phyloP scores from a whole-genome alignment of 2,329 filamentous ascomycete genomes.

The Fusarium multiceps region DNA sequence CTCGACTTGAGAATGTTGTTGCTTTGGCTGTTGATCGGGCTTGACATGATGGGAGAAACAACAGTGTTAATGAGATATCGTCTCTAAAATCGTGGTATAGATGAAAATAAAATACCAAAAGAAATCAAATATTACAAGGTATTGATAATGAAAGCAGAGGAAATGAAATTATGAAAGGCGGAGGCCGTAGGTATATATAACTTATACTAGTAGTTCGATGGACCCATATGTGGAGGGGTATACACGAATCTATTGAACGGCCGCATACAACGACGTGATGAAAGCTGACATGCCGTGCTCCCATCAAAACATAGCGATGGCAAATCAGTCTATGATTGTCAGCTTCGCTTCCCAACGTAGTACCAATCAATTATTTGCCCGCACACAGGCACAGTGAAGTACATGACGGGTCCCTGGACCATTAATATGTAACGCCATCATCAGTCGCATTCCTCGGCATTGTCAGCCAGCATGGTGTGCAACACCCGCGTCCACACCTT shows the following conservation, averaged over 20 bases:
- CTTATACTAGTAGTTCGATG: slow-evolving; percentile 22
- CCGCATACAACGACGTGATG: slow-evolving; percentile 31
- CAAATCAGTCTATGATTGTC: slow-evolving; percentile 38
- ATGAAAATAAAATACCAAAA: neutral
- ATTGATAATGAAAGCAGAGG: slow-evolving; percentile 12
- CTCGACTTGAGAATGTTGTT: slow-evolving; percentile 29
- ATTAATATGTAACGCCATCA: slow-evolving; percentile 33
- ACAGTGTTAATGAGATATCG: neutral
- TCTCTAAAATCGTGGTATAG: neutral
- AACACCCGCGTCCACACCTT: slow-evolving; percentile 14
- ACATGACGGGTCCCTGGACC: slow-evolving; percentile 24
- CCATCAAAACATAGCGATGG: slow-evolving; percentile 15
- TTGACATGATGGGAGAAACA: slow-evolving; percentile 26
- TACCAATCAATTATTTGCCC: slow-evolving; percentile 40
- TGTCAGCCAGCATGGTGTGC: slow-evolving; percentile 26
- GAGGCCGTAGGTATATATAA: slow-evolving; percentile 19
- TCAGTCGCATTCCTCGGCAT: slow-evolving; percentile 26
- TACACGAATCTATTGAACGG: slow-evolving; percentile 27
- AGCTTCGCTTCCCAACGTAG: slow-evolving; percentile 38
- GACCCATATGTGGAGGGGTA: slow-evolving; percentile 24
- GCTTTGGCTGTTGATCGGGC: slow-evolving; percentile 15
- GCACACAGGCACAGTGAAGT: slow-evolving; percentile 21
- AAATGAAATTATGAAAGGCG: slow-evolving; percentile 17
- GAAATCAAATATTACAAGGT: neutral
- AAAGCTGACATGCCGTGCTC: slow-evolving; percentile 38